These are phyloP conservation scores for Plantago elongata DNA, from an alignment of 257 asterid species.

Conservation along the genomic window DNA sequence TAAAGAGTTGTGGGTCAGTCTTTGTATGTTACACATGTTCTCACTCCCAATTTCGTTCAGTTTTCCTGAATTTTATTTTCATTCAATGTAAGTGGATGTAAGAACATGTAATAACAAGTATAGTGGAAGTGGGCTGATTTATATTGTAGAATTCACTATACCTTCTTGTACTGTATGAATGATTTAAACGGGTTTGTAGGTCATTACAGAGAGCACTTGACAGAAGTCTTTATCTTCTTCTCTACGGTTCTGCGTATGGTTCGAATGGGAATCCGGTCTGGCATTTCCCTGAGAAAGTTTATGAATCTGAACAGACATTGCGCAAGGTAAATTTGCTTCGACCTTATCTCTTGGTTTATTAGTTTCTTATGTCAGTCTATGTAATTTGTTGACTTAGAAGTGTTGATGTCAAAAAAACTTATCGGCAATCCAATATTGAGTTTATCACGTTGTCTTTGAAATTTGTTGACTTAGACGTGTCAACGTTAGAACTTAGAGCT, in stretches of 20 bases:
- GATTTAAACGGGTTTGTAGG: slow-evolving; percentile 35
- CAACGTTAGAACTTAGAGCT: slow-evolving; percentile 4
- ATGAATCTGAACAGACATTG: slow-evolving; percentile 65
- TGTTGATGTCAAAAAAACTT: slow-evolving; percentile 10
- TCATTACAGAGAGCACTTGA: slow-evolving; percentile 89
- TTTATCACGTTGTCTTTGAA: too few species aligned
- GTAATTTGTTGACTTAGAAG: slow-evolving; percentile 12
- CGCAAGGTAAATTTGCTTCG: slow-evolving; percentile 52
- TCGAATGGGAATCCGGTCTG: slow-evolving; percentile 57
- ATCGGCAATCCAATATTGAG: slow-evolving; percentile 10
- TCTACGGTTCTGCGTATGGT: slow-evolving; percentile 49
- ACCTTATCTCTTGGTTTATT: slow-evolving; percentile 2
- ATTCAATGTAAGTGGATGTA: background rate
- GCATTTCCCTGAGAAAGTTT: slow-evolving; percentile 92
- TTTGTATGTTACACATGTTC: slow-evolving; percentile 3
- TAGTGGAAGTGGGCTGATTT: background rate
- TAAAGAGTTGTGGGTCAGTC: background rate
- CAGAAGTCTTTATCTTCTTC: slow-evolving; percentile 82
- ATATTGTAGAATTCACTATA: background rate
- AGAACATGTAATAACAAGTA: background rate
- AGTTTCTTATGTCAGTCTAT: background rate
- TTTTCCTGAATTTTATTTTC: background rate
- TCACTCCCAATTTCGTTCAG: background rate
- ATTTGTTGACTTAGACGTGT: slow-evolving; percentile 17
- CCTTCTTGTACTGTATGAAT: background rate